phyloP scores from a whole-genome alignment of 352 stramenopile genomes.

The Phytophthora rubi region DNA sequence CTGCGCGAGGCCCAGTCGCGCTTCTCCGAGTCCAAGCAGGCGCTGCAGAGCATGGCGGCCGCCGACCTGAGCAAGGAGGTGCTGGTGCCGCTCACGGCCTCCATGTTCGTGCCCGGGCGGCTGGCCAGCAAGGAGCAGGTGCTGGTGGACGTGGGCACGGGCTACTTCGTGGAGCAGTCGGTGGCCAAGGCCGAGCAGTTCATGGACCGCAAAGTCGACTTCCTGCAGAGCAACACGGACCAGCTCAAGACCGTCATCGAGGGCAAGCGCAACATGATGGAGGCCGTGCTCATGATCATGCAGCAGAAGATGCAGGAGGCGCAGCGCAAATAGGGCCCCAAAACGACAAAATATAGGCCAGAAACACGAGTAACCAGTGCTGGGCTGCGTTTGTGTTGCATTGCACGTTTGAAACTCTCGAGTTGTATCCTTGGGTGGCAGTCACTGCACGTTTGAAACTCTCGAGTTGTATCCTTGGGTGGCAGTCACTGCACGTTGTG shows the following conservation, averaged over 20 bases:
- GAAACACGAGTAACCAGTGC: background rate
- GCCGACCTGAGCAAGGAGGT: slow-evolving; percentile 82
- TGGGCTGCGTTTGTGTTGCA: background rate
- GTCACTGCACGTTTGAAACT: background rate
- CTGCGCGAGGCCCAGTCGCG: slow-evolving; percentile 80
- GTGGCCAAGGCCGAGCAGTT: slow-evolving; percentile 90
- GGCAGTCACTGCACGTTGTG: background rate
- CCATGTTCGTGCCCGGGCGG: slow-evolving; percentile 93
- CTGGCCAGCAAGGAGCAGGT: slow-evolving; percentile 88
- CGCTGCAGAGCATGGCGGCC: slow-evolving; percentile 62
- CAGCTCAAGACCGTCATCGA: slow-evolving; percentile 91
- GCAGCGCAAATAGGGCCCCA: slow-evolving; percentile 34
- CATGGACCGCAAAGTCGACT: slow-evolving; percentile 92
- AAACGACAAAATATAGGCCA: slow-evolving; percentile 1
- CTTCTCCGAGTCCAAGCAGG: slow-evolving; percentile 83
- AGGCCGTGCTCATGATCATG: slow-evolving; percentile 85
- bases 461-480: background rate
- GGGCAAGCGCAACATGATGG: slow-evolving; percentile 82
- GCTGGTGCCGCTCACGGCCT: slow-evolving; percentile 95
- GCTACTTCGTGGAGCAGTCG: slow-evolving; percentile 95
- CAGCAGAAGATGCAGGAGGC: slow-evolving; percentile 81
- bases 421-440: background rate
- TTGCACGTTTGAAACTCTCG: background rate
- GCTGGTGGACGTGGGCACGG: slow-evolving; percentile 95
- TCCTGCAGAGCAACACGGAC: slow-evolving; percentile 94